These are phyloP conservation scores for Aspergillus olivimuriae DNA, from an alignment of 495 filamentous ascomycete species.

Conservation along the genomic window DNA sequence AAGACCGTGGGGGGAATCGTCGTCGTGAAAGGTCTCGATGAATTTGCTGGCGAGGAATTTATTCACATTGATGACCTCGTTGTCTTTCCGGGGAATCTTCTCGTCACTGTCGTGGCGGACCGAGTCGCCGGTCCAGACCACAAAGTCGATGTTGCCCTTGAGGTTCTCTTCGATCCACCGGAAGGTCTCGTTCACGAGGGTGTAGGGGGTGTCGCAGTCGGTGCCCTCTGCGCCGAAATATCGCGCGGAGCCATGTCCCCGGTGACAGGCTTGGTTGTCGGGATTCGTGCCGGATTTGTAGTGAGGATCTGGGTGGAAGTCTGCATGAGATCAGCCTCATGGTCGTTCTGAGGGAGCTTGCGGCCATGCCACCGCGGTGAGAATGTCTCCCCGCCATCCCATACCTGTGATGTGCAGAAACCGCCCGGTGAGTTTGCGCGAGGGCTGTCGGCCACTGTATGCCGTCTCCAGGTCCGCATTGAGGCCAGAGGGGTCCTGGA, in stretches of 20 bases:
- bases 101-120: constrained; percentile 94
- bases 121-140: constrained; percentile 96
- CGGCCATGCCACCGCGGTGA: too few species aligned
- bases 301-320: constrained; percentile 83
- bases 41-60: constrained; percentile 69
- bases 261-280: constrained; percentile 69
- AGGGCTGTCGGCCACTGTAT: too few species aligned
- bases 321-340: constrained; percentile 41
- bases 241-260: constrained; percentile 68
- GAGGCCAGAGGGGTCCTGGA: too few species aligned
- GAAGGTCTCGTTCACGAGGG: constrained; percentile 84
- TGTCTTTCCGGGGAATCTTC: constrained; percentile 62
- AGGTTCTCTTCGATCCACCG: constrained; percentile 84
- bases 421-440: too few species aligned
- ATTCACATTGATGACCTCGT: constrained; percentile 73
- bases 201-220: constrained; percentile 78
- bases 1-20: constrained; percentile 46
- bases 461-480: too few species aligned
- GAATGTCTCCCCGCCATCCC: too few species aligned
- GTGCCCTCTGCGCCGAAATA: constrained; percentile 76
- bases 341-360: too few species aligned
- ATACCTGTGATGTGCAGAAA: constrained; percentile 95
- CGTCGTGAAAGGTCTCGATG: constrained; percentile 57
- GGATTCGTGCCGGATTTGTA: constrained; percentile 64
- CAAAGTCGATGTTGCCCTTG: constrained; percentile 82